Base-by-base conservation (phyloP, 2,329 filamentous ascomycete genomes). In the Sporothrix euskadiensis region DNA sequence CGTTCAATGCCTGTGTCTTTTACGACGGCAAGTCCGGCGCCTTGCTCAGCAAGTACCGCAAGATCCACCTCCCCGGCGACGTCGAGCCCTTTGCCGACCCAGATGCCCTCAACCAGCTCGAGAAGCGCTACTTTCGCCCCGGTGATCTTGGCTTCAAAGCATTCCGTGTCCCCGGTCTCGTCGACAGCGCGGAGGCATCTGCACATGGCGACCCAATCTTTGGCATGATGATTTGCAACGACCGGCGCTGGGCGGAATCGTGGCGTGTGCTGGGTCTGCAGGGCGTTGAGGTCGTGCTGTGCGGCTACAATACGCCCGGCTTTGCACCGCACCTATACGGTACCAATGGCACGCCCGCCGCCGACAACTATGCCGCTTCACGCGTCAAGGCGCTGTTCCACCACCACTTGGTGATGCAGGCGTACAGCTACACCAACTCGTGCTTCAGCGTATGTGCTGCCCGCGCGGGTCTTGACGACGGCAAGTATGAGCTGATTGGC, bases 151-250 rank as follows among this genome's bases (percentile, higher is more conserved):
- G 86, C 0, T 88, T 88, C 79, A 78, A 83, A 69, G 86, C 86
- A 2, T 88, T 88, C 74, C 82, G 86, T 22, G 85, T 83, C 0
- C 85, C 86, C 0, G 83, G 81, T 0, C 80, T 88, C 7, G 77
- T 88, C 0, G 80, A 78, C 57, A 80, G 79, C 1, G 69, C 79
- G 41, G 84, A 83, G 74, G 71, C 63, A 16, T 80, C 77, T 0
- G 61, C 10, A 35, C 82, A 81, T 73, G 84, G 85, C 1, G 86
- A 88, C 76, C 84, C 86, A 2, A 86, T 88, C 69, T 73, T 88
- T 80, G 86, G 78, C 66, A 86, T 86, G 84, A 80, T 87, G 78
- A 86, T 87, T 75, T 87, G 85, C 79, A 88, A 87, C 76, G 85
- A 87, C 78, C 80, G 85, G 4, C 81, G 85, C 14, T 88, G 86